phyloP scores from a whole-genome alignment of 768 basidiomycete genomes.

The Hericium rajendrae region DNA sequence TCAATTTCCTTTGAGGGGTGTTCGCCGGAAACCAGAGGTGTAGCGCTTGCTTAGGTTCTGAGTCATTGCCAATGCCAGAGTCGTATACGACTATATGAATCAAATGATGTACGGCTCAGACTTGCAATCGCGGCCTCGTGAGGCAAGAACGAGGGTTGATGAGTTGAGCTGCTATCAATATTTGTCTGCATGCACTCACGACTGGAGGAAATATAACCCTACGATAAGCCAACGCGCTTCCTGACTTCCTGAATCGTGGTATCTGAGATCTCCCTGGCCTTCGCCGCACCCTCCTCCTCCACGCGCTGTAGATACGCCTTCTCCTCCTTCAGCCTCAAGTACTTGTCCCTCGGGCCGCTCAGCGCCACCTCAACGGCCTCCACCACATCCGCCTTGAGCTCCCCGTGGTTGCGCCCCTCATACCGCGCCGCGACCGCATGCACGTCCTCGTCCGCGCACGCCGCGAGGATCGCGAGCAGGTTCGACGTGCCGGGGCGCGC shows the following conservation, averaged over 20 bases:
- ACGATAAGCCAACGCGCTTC: slow-evolving; percentile 47
- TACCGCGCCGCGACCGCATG: slow-evolving; percentile 40
- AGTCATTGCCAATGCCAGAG: too few relatives aligned
- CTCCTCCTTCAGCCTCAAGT: slow-evolving; percentile 53
- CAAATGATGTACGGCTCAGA: too few relatives aligned
- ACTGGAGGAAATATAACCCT: background rate
- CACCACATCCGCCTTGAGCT: slow-evolving; percentile 65
- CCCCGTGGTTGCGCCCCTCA: slow-evolving; percentile 45
- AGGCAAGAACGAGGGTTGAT: too few relatives aligned
- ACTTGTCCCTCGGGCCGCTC: slow-evolving; percentile 59
- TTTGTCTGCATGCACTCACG: background rate
- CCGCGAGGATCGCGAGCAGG: slow-evolving; percentile 68
- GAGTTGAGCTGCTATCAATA: too few relatives aligned
- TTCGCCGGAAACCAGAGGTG: too few relatives aligned
- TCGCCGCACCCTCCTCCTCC: slow-evolving; percentile 51
- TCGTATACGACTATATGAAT: too few relatives aligned
- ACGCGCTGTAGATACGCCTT: slow-evolving; percentile 50
- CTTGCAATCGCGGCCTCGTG: too few relatives aligned
- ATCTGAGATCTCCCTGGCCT: slow-evolving; percentile 52
- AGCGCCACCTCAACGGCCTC: slow-evolving; percentile 64
- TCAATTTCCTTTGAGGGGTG: too few relatives aligned
- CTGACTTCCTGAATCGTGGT: slow-evolving; percentile 63
- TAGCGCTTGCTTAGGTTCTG: too few relatives aligned
- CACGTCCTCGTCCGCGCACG: slow-evolving; percentile 47
- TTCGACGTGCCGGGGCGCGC: slow-evolving; percentile 80